Evolutionary conservation across 768 basidiomycete genomes (phyloP), one percentile per base, ranked within the genome.

Genomic region (Tricholoma sp.): DNA sequence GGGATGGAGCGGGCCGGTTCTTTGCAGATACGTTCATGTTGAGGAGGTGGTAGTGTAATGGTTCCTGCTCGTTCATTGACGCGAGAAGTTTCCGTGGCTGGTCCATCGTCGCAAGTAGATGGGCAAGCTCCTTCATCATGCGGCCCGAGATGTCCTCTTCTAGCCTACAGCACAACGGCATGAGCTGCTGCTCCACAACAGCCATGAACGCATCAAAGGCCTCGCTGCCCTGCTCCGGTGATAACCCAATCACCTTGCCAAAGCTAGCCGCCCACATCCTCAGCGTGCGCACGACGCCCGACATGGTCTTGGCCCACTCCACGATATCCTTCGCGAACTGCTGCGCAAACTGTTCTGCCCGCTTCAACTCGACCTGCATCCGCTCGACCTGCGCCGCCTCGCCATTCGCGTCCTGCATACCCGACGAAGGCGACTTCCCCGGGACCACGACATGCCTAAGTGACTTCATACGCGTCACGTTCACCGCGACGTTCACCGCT

Each of bases 31-130:
- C 75, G 18, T 81, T 83, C 70, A 86, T 80, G 54, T 85, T 85
- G 52, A 91, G 75, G 4, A 91, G 78, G 55, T 82, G 81, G 50
- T 80, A 77, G 62, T 93, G 91, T 13, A 85, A 78, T 2, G 89
- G 88, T 44, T 86, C 84, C 56, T 90, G 84, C 29, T 84, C 82
- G 58, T 82, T 77, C 84, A 91, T 88, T 3, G 85, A 85, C 15
- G 80, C 78, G 2, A 92, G 74, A 6, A 91, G 78, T 56, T 85
- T 83, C 28, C 80, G 71, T 0, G 89, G 89, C 10, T 84, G 76
- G 32, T 75, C 77, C 65, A 83, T 81, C 57, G 84, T 82, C 59
- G 77, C 75, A 34, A 87, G 71, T 2, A 91, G 72, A 54, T 77
- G 72, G 9, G 79, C 74, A 20, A 92, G 76, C 49, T 84, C 78